Base-by-base conservation (phyloP, 768 basidiomycete species). In the Kwoniella bestiolae region DNA sequence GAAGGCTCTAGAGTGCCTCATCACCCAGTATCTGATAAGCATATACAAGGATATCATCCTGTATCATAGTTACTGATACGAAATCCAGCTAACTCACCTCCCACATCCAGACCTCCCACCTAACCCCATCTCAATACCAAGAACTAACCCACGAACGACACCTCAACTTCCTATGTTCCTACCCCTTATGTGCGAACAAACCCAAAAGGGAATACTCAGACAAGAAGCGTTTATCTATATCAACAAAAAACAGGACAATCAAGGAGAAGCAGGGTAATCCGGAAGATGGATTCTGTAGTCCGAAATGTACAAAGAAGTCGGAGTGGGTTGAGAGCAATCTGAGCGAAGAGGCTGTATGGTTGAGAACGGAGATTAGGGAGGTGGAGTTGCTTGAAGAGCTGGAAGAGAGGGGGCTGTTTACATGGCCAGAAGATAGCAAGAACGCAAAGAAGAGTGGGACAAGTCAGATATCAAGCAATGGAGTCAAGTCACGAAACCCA, bases 131-230 rank as follows among this genome's bases (percentile, higher is more conserved):
- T 5, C 74, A 76, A 61, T 80, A 79, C 53, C 65, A 63, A 18
- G 72, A 75, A 56, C 66, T 76, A 26, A 63, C 60, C 12, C 77
- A 77, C 55, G 79, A 80, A 65, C 65, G 79, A 29, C 79, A 80
- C 50, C 70, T 80, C 9, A 73, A 73, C 56, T 29, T 26, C 1
- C 53, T 72, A 34, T 80, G 79, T 63, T 78, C 76, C 3, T 80
- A 80, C 46, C 75, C 77, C 2, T 34, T 63, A 3, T 80, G 79
- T 34, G 47, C 70, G 3, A 77, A 77, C 25, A 49, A 61, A 0
- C 76, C 79, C 0, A 18, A 18, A 6, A 64, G 55, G 26, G 71
- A 73, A 18, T 80, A 71, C 66, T 65, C 66, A 29, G 49, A 73
- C 5, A 23, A 60, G 25, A 56, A 57, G 31, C 55, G 66, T 31